Evolutionary conservation across 352 stramenopile genomes (phyloP).

Genomic region (Phytophthora hibernalis): DNA sequence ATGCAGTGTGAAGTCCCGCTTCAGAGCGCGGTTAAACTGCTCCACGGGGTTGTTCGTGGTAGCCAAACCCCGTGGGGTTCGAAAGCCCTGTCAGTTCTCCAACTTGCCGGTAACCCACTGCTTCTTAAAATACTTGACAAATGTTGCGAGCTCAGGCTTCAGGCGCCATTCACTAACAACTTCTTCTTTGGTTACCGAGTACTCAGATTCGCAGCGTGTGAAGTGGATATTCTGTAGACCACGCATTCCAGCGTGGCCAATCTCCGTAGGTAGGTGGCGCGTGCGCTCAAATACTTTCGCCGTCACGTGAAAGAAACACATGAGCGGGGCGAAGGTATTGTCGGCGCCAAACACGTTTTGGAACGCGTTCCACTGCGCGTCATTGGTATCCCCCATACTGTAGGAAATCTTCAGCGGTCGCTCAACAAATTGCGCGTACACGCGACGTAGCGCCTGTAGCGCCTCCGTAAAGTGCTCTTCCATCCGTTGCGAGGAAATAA

Average conservation of each 20-base stretch:
- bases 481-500: not conserved
- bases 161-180: not conserved
- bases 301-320: too few relatives aligned
- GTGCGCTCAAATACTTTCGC: too few relatives aligned
- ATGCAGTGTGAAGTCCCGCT: too few relatives aligned
- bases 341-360: too few relatives aligned
- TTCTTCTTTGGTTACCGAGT: not conserved
- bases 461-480: constrained; percentile 8
- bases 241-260: constrained; percentile 1
- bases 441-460: not conserved
- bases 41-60: not conserved
- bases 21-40: not conserved
- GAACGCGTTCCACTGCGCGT: too few relatives aligned
- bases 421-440: not conserved
- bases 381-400: too few relatives aligned
- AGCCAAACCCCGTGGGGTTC: not conserved
- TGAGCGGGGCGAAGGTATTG: too few relatives aligned
- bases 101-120: constrained; percentile 13
- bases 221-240: constrained; percentile 8
- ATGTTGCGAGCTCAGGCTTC: constrained; percentile 1
- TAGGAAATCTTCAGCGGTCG: too few relatives aligned
- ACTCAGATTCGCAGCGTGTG: not conserved
- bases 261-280: too few relatives aligned
- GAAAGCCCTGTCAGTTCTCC: not conserved
- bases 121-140: constrained; percentile 9